These are phyloP conservation scores for Nicotiana rustica DNA, from an alignment of 305 asterid genomes.

Conservation along the genomic window DNA sequence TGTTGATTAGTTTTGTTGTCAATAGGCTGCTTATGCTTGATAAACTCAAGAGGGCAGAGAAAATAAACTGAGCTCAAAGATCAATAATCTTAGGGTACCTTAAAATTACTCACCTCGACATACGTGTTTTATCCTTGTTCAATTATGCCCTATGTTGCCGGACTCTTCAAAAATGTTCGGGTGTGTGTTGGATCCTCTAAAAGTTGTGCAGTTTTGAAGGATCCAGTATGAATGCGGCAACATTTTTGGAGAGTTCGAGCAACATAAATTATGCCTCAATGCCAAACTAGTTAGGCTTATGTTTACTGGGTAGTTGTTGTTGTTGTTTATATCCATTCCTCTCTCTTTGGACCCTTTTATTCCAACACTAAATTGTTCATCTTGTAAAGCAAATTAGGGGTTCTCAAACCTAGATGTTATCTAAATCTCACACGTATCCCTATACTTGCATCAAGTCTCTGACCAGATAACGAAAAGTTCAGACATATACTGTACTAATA, in stretches of 20 bases:
- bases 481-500: not conserved
- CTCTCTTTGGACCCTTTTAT: not conserved
- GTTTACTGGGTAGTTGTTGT: not conserved
- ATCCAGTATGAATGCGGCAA: no score
- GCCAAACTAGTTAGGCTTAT: not conserved
- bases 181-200: no score
- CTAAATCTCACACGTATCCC: not conserved
- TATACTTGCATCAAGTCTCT: not conserved
- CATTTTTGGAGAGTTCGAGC: not conserved
- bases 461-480: not conserved
- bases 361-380: constrained; percentile 16
- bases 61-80: not conserved
- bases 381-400: constrained; percentile 15
- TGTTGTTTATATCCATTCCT: not conserved
- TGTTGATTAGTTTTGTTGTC: constrained; percentile 23
- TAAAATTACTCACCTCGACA: not conserved
- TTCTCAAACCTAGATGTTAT: constrained; percentile 4
- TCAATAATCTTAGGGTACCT: constrained; percentile 25
- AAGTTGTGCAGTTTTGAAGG: no score
- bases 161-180: no score
- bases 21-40: constrained; percentile 18
- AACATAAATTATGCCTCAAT: not conserved
- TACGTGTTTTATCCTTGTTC: constrained; percentile 1
- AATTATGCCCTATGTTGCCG: not conserved
- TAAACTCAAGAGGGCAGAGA: constrained; percentile 7